These are phyloP conservation scores for Tilletia setariae DNA, from an alignment of 1,284 basidiomycete species.

Conservation along the genomic window DNA sequence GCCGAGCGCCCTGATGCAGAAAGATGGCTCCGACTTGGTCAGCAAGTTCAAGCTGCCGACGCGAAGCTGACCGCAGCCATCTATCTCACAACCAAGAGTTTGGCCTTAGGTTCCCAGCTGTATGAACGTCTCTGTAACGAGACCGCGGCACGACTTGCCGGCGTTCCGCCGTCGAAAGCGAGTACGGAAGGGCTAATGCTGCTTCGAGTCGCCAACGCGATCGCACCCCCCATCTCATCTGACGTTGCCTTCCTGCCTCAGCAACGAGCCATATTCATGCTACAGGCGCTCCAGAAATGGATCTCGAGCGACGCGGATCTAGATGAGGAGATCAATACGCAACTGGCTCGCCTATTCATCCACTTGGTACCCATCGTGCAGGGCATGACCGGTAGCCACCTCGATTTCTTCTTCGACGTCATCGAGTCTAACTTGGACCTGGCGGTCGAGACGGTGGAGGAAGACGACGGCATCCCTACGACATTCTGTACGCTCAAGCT, in stretches of 20 bases:
- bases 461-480: conserved; percentile 64
- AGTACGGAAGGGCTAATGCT: conserved; percentile 68
- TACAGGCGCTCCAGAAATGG: conserved; percentile 83
- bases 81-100: conserved; percentile 28
- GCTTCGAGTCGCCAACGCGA: conserved; percentile 70
- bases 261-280: conserved; percentile 80
- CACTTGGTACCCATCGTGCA: conserved; percentile 83
- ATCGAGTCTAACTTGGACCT: conserved; percentile 79
- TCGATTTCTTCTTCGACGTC: conserved; percentile 87
- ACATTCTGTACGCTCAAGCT: conserved; percentile 70
- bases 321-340: conserved; percentile 68
- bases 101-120: conserved; percentile 56
- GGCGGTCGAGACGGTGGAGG: conserved; percentile 62
- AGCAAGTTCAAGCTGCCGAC: conserved; percentile 24
- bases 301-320: conserved; percentile 71
- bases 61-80: conserved; percentile 30
- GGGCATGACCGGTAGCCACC: conserved; percentile 78
- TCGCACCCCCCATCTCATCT: conserved; percentile 74
- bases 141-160: conserved; percentile 73
- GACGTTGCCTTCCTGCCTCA: conserved; percentile 77
- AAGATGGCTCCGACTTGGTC: conserved; percentile 41
- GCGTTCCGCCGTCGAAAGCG: conserved; percentile 66
- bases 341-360: conserved; percentile 71
- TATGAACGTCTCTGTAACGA: conserved; percentile 85
- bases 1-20: conserved; percentile 34